Conservation (phyloP, 108 stramenopile genomes). For the Skeletonema grethae region DNA sequence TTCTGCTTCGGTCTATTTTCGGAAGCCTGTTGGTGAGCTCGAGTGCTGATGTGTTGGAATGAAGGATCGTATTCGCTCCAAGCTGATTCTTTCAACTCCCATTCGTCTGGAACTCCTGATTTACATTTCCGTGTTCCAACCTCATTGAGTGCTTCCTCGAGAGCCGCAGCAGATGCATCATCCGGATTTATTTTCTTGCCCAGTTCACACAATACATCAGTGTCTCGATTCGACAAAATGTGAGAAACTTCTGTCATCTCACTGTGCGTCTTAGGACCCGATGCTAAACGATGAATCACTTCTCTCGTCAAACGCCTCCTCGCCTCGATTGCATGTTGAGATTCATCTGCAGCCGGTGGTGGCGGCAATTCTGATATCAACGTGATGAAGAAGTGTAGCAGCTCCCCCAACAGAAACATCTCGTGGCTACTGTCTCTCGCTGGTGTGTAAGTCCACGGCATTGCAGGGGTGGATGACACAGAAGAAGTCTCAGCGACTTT, state of each 20-base stretch:
- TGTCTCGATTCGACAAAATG: constrained; percentile 42
- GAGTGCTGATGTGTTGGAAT: constrained; percentile 71
- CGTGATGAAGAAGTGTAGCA: constrained; percentile 70
- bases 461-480: background rate
- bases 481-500: constrained; percentile 24
- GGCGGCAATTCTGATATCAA: constrained; percentile 77
- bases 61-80: constrained; percentile 88
- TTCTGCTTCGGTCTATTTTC: constrained; percentile 68
- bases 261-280: constrained; percentile 81
- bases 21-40: constrained; percentile 73
- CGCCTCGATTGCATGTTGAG: constrained; percentile 66
- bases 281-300: constrained; percentile 77
- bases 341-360: constrained; percentile 45
- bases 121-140: constrained; percentile 68
- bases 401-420: constrained; percentile 69
- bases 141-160: constrained; percentile 70
- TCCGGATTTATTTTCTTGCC: constrained; percentile 70
- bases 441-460: constrained; percentile 73
- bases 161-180: constrained; percentile 82
- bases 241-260: constrained; percentile 81
- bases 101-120: constrained; percentile 74
- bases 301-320: constrained; percentile 73
- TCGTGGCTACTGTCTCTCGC: constrained; percentile 52
- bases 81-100: constrained; percentile 59
- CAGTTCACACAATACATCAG: constrained; percentile 30